Evolutionary conservation across 2,329 filamentous ascomycete species (phyloP), one percentile per base, ranked within the genome.

Genomic region (Ploettnerulaceae sp.): DNA sequence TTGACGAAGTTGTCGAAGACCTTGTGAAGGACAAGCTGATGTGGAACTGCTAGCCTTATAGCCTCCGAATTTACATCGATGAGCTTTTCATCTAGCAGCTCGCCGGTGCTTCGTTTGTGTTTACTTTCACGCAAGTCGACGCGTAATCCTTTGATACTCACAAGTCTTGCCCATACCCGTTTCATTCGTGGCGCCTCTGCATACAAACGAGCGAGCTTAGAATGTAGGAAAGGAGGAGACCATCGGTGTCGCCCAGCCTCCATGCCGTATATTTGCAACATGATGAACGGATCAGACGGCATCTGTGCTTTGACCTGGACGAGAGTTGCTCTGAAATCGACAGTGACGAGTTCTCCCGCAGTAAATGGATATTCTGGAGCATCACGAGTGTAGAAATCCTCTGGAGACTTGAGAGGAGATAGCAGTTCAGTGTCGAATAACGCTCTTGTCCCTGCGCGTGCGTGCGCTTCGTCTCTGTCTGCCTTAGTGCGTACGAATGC

Each of bases 1-100:
- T 96, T 98, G 57, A 87, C 80, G 41, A 94, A 72, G 60, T 97
- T 98, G 68, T 98, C 93, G n/a, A 91, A 86, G 51, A 98, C 84
- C 51, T 84, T 84, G 66, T 93, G 86, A 60, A 97, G 77, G 18
- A 94, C 81, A 57, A 98, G 78, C 58, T 95, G 89, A 66, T 97
- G 89, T 1, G 94, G 93, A 8, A 98, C 82, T 5, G 84, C 89
- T 34, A 97, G 65, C 9, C 93, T 82, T 51, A 96, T 86, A 7
- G 90, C 89, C 56, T 97, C 93, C 0, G 86, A 79, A 31, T 80
- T 81, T 7, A 96, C 67, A 64, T 98, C 93, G 45, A 96, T 79
- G 41, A 90, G 85, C 55, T 81, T 88, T 51, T 95, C 88, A 21
- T 89, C 81, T 1, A 81, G 71, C 34, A 81, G 66, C 2, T 67